Evolutionary conservation across 1,284 basidiomycete genomes (phyloP).

Genomic region (Ceraceosorus bombacis): DNA sequence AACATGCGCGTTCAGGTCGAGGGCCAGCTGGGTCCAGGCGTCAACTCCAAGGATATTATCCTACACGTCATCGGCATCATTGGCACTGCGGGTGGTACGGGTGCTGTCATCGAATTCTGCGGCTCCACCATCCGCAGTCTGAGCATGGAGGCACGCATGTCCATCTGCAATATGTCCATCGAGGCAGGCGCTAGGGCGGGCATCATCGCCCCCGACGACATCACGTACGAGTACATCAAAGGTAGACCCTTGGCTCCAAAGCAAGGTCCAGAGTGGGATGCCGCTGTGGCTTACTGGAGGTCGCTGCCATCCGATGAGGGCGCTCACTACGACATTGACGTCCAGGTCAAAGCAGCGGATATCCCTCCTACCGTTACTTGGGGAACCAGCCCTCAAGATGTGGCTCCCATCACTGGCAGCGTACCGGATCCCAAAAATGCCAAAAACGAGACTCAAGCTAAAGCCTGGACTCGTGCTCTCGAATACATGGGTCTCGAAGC

Average conservation of each 20-base stretch:
- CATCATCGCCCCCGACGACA: conserved; percentile 45
- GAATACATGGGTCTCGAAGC: conserved; percentile 47
- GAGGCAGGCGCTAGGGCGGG: conserved; percentile 48
- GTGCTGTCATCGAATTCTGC: conserved; percentile 44
- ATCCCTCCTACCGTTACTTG: conserved; percentile 45
- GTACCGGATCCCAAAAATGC: conserved; percentile 41
- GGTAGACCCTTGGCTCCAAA: conserved; percentile 43
- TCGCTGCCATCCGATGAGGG: conserved; percentile 40
- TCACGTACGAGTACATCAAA: conserved; percentile 45
- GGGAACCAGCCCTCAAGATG: conserved; percentile 45
- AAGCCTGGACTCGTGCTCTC: conserved; percentile 34
- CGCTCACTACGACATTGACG: conserved; percentile 42
- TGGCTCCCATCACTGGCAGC: conserved; percentile 41
- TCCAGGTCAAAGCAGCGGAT: conserved; percentile 41
- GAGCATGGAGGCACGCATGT: conserved; percentile 46
- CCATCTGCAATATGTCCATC: conserved; percentile 49
- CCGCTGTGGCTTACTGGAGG: conserved; percentile 41
- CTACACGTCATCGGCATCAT: conserved; percentile 46
- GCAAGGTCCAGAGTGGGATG: conserved; percentile 38
- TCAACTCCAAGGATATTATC: conserved; percentile 47
- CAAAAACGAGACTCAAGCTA: conserved; percentile 29
- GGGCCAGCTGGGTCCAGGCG: conserved; percentile 40
- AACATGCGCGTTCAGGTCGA: conserved; percentile 47
- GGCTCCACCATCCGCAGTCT: conserved; percentile 41
- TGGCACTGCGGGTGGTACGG: conserved; percentile 47